These are phyloP conservation scores for Rhododendron ferrugineum DNA, from an alignment of 148 eudicot genomes.

Conservation along the genomic window DNA sequence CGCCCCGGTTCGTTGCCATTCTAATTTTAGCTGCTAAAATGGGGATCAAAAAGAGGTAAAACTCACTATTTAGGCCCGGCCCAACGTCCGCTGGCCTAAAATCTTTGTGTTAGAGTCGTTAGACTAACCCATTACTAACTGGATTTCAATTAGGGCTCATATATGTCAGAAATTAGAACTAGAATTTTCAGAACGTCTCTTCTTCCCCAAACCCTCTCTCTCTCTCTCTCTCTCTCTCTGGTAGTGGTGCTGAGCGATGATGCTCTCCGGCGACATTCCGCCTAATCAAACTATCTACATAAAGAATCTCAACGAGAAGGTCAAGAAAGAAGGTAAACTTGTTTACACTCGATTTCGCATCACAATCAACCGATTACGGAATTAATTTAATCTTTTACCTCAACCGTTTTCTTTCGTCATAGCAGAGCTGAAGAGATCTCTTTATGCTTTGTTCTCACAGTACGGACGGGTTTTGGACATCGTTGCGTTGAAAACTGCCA, in stretches of 20 bases:
- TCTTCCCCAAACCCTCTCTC: not conserved
- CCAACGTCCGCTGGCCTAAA: not conserved
- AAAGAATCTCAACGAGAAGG: slow-evolving; percentile 24
- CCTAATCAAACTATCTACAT: slow-evolving; percentile 21
- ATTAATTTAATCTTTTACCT: not conserved
- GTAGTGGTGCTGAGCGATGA: not conserved
- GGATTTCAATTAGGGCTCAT: not conserved
- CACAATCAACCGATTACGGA: not conserved
- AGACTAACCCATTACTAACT: not conserved
- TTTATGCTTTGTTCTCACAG: slow-evolving; percentile 91
- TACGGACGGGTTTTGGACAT: slow-evolving; percentile 90
- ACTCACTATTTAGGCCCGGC: not conserved
- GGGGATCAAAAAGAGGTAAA: not conserved
- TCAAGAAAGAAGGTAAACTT: slow-evolving; percentile 22
- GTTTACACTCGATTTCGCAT: not conserved
- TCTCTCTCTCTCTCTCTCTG: not conserved
- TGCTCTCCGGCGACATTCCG: slow-evolving; percentile 18
- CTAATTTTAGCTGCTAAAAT: too few species aligned
- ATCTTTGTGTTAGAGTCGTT: not conserved
- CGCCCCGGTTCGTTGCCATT: too few species aligned
- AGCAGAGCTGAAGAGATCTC: slow-evolving; percentile 91
- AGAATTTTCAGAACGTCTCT: not conserved
- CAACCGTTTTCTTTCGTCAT: not conserved
- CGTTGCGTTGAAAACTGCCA: slow-evolving; percentile 77
- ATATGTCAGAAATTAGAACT: not conserved